Base-by-base conservation (phyloP, 345 rosid genomes). In the Raphanus raphanistrum region DNA sequence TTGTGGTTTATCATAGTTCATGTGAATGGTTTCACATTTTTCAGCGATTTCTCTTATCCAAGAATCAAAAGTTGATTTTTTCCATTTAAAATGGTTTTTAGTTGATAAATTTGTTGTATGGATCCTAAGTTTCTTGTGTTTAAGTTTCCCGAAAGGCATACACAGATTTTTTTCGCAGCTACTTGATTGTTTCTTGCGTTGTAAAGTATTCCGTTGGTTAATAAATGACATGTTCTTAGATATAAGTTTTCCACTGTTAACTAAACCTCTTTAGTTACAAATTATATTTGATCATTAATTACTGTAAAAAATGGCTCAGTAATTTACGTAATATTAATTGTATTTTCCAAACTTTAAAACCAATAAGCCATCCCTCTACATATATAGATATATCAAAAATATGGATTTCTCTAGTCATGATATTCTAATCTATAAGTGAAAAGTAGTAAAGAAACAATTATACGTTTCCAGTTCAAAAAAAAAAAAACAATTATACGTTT, bases 1-100 rank as follows among this genome's bases (percentile, higher is more conserved):
- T 73, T 85, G 11, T 83, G 86, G 82, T 71, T 59, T 91, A 66
- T 74, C 74, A 60, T 71, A 70, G 64, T 74, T 86, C 81, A 73
- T 71, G 78, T 85, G 87, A 90, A 43, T 21, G 41, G 36, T 43
- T 58, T 17, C 65, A 32, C 10, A 4, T 48, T 27, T 21, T 15
- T 74, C 78, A 36, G 12, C 32, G 9, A 36, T 11, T 27, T 66
- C 32, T 38, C 58, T 5, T 16, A 41, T 25, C 4, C 7, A 58
- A 41, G 26, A 17, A 58, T 66, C 67, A 8, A 29, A 58, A 66
- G 16, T 2, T 32, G 26, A 17, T 31, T 8, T 57, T 59, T 57
- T 58, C 12, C 68, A 73, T 67, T 67, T 26, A 68, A 60, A 67
- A 67, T 75, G 68, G 61, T 59, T 75, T 21, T 43, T 67, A 59